Conservation (phyloP, 1,139 yeast genomes). For the Taphrina betulina region DNA sequence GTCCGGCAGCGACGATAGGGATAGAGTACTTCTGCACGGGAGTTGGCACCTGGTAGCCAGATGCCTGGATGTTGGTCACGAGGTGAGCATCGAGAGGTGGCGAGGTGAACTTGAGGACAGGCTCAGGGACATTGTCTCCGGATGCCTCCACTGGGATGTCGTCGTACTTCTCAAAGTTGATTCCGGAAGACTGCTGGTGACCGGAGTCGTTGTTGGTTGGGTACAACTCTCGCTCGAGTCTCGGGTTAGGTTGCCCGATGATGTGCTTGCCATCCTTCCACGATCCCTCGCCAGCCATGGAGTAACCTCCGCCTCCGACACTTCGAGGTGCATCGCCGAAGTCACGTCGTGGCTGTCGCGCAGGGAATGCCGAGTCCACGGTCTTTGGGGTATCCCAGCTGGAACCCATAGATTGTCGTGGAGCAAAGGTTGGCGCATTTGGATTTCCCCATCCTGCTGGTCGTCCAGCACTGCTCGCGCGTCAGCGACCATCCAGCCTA, state of each 20-base stretch:
- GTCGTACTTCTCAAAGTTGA: constrained; percentile 96
- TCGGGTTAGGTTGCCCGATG: constrained; percentile 72
- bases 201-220: constrained; percentile 81
- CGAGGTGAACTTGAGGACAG: constrained; percentile 78
- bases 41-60: constrained; percentile 93
- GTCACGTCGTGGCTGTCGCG: constrained; percentile 27
- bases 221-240: constrained; percentile 74
- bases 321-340: constrained; percentile 25
- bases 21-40: constrained; percentile 98
- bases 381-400: constrained; percentile 24
- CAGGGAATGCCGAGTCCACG: constrained; percentile 10
- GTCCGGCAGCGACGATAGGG: constrained; percentile 90
- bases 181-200: constrained; percentile 77
- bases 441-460: constrained; percentile 23
- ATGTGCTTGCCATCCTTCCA: constrained; percentile 88
- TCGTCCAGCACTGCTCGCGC: constrained; percentile 1
- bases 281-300: constrained; percentile 54
- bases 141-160: constrained; percentile 98
- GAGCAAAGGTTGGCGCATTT: constrained; percentile 30
- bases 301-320: constrained; percentile 13
- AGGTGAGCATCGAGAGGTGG: constrained; percentile 90
- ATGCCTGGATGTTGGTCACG: constrained; percentile 79
- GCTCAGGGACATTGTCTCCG: constrained; percentile 93
- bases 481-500: neutral
- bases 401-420: constrained; percentile 11